These are phyloP conservation scores for Coemansia umbellata DNA, from an alignment of 192 early-diverging fungal species.

Conservation along the genomic window DNA sequence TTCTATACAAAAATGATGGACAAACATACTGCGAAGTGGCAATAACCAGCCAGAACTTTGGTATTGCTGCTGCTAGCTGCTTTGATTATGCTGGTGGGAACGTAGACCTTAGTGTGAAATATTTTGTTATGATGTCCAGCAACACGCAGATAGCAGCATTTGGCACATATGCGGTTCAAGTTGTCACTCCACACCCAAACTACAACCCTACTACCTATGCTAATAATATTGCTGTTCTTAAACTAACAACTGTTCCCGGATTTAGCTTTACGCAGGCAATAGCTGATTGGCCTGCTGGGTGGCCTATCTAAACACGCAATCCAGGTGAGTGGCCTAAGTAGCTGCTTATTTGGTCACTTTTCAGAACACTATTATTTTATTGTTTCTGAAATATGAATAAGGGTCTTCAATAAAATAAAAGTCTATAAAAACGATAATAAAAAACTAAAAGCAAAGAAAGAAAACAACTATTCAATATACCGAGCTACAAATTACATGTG, in stretches of 20 bases:
- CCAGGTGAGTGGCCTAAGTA: no score
- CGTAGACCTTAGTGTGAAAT: background rate
- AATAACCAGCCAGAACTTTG: constrained; percentile 8
- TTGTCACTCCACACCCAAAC: constrained; percentile 7
- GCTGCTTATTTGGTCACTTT: no score
- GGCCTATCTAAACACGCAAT: no score
- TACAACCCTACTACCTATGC: constrained; percentile 23
- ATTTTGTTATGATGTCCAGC: background rate
- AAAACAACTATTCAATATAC: no score
- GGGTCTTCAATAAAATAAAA: no score
- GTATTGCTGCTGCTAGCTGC: constrained; percentile 28
- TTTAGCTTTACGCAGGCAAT: background rate
- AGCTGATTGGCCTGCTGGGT: background rate
- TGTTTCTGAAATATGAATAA: no score
- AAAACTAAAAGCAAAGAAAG: no score
- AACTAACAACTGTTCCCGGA: background rate
- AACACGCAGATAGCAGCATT: background rate
- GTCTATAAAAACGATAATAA: no score
- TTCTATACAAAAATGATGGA: background rate
- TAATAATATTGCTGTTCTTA: constrained; percentile 28
- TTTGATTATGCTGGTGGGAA: constrained; percentile 4
- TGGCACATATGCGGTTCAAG: background rate
- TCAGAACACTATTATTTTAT: no score
- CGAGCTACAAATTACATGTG: no score
- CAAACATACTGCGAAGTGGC: constrained; percentile 13